Conservation (phyloP, 2,329 filamentous ascomycete genomes). For the Xenoacremonium recifei region DNA sequence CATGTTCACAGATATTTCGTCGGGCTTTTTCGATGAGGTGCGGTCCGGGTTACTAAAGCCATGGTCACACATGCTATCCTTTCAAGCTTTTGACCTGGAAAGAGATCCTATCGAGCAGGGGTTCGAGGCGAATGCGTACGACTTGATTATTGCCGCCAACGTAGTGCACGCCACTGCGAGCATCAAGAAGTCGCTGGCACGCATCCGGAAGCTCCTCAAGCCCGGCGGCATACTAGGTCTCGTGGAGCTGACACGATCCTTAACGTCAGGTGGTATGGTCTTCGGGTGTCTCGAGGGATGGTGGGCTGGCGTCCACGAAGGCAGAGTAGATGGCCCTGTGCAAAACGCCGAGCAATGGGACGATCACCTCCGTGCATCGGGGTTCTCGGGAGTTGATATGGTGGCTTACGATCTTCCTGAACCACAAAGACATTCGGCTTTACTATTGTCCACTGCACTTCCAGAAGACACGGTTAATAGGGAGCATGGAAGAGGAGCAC, state of each 20-base stretch:
- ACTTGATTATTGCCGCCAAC: conserved; percentile 26
- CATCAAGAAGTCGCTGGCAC: conserved; percentile 19
- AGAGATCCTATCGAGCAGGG: conserved; percentile 8
- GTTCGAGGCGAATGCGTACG: conserved; percentile 14
- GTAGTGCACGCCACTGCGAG: conserved; percentile 29
- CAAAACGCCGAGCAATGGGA: conserved; percentile 8
- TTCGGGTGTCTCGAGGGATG: conserved; percentile 33
- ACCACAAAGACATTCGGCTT: background rate
- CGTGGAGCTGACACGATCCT: conserved; percentile 18
- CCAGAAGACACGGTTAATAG: conserved; percentile 3
- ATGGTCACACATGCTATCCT: background rate
- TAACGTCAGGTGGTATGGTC: conserved; percentile 10
- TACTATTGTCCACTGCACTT: background rate
- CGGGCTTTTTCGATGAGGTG: conserved; percentile 30
- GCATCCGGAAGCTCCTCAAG: conserved; percentile 21
- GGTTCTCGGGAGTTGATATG: conserved; percentile 9
- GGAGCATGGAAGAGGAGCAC: too few species aligned
- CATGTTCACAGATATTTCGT: conserved; percentile 40
- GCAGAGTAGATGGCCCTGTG: background rate
- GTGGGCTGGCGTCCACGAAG: conserved; percentile 29
- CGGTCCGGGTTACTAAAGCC: conserved; percentile 6
- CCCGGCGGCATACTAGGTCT: conserved; percentile 27
- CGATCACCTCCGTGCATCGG: conserved; percentile 2
- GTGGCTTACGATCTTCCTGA: conserved; percentile 3
- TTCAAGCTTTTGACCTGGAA: conserved; percentile 16